Percentiles rank a stretch among this genome's conserved stretches.
These are phyloP conservation scores for Kalmanozyma brasiliensis DNA, from an alignment of 1,284 basidiomycete genomes.

Conservation along the genomic window DNA sequence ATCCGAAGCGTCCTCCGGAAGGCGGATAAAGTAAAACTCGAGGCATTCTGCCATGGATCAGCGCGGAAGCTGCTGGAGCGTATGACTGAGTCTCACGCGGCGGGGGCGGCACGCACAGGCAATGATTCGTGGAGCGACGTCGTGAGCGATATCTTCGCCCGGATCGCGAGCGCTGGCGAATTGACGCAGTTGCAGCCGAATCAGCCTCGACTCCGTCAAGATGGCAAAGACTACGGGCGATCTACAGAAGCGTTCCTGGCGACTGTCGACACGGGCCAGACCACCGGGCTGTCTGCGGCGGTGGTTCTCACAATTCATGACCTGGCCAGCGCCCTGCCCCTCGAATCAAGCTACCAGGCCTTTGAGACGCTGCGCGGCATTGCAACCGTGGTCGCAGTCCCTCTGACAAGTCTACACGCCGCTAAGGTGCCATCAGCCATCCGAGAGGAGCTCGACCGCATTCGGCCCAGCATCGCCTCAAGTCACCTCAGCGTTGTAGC, in stretches of 20 bases:
- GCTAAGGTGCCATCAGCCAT: conserved; percentile 5
- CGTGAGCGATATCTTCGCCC: conserved; percentile 31
- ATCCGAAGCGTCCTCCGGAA: conserved; percentile 21
- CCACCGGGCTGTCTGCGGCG: conserved; percentile 9
- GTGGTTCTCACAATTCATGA: conserved; percentile 18
- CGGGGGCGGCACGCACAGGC: not conserved
- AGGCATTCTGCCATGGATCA: conserved; percentile 12
- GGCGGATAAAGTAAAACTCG: conserved; percentile 1
- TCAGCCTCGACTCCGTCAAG: not conserved
- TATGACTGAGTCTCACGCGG: conserved; percentile 5
- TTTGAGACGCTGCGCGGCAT: conserved; percentile 23
- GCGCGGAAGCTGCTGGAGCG: conserved; percentile 28
- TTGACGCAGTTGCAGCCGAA: conserved; percentile 8
- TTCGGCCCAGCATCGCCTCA: conserved; percentile 21
- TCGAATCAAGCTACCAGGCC: conserved; percentile 19
- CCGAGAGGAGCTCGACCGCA: conserved; percentile 22
- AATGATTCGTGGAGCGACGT: conserved; percentile 21
- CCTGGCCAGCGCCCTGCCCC: conserved; percentile 12
- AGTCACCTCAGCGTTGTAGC: not conserved
- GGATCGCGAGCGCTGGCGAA: conserved; percentile 16
- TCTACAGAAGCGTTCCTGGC: conserved; percentile 7
- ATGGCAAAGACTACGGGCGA: not conserved
- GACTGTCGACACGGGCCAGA: conserved; percentile 10
- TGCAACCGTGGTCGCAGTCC: conserved; percentile 1
- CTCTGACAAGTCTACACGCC: conserved; percentile 1